phyloP scores from a whole-genome alignment of 257 asterid species.

The Solanum bulbocastanum region DNA sequence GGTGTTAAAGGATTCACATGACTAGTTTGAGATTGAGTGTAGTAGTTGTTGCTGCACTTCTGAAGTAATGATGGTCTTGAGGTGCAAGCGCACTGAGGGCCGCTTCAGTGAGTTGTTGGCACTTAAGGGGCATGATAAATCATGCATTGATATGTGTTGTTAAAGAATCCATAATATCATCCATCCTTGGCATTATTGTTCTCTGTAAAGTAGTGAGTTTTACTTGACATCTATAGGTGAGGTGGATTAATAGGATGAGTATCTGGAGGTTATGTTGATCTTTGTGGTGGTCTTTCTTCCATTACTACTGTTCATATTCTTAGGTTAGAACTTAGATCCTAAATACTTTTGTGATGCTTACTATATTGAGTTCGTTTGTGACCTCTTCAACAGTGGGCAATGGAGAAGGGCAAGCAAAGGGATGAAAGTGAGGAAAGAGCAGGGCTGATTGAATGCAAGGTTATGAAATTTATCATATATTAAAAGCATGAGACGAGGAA shows the following conservation, averaged over 20 bases:
- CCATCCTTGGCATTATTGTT: neutral
- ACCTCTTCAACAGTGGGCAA: neutral
- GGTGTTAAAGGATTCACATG: neutral
- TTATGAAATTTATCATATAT: slow-evolving; percentile 5
- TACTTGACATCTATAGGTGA: neutral
- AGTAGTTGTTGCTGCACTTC: neutral
- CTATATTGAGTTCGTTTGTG: neutral
- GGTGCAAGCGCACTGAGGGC: neutral
- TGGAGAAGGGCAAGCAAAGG: slow-evolving; percentile 27
- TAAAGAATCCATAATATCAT: neutral
- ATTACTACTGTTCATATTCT: neutral
- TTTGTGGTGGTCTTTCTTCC: neutral
- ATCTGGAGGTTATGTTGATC: neutral
- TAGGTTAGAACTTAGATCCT: neutral
- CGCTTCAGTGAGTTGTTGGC: neutral
- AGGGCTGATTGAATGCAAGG: slow-evolving; percentile 73
- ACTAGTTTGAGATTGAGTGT: neutral
- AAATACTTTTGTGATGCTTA: neutral
- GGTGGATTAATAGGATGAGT: neutral
- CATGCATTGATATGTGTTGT: neutral
- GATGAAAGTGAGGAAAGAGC: slow-evolving; percentile 34
- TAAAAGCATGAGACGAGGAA: neutral
- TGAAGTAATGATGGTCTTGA: neutral
- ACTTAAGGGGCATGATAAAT: neutral
- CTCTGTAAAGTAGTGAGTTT: neutral